Evolutionary conservation across 139 green algal species (phyloP).

Genomic region (Chlamydomonas sphaeroides): DNA sequence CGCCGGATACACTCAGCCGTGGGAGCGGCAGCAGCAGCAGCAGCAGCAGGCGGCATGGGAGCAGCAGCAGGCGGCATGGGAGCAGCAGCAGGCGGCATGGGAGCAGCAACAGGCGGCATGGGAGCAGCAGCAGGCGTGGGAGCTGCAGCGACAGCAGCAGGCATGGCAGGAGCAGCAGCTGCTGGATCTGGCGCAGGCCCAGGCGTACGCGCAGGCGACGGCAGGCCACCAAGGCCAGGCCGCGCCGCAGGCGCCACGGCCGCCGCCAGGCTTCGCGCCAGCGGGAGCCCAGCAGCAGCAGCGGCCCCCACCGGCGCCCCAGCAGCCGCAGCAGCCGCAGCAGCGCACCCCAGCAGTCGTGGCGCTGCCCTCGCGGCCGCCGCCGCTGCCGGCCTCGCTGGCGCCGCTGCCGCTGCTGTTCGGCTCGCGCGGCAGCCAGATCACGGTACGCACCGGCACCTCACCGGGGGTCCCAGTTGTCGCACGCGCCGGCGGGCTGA

Average conservation of each 20-base stretch:
- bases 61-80: too few species aligned
- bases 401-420: background rate
- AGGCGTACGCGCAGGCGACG: too few species aligned
- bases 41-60: too few species aligned
- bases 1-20: too few species aligned
- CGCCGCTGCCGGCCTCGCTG: background rate
- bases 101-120: too few species aligned
- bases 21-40: too few species aligned
- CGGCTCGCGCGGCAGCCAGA: background rate
- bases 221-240: too few species aligned
- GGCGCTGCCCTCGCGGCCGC: background rate
- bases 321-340: background rate
- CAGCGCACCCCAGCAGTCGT: background rate
- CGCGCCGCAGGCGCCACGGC: background rate
- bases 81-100: too few species aligned
- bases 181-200: too few species aligned
- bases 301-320: background rate
- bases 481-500: too few species aligned
- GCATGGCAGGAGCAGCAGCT: background rate
- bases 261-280: too few species aligned
- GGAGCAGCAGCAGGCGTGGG: slow-evolving; percentile 39
- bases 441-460: background rate
- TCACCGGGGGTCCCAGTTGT: too few species aligned
- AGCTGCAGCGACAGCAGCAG: background rate
- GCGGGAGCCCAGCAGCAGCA: background rate